phyloP scores from a whole-genome alignment of 2,329 filamentous ascomycete genomes.

The Lachnellula cervina region DNA sequence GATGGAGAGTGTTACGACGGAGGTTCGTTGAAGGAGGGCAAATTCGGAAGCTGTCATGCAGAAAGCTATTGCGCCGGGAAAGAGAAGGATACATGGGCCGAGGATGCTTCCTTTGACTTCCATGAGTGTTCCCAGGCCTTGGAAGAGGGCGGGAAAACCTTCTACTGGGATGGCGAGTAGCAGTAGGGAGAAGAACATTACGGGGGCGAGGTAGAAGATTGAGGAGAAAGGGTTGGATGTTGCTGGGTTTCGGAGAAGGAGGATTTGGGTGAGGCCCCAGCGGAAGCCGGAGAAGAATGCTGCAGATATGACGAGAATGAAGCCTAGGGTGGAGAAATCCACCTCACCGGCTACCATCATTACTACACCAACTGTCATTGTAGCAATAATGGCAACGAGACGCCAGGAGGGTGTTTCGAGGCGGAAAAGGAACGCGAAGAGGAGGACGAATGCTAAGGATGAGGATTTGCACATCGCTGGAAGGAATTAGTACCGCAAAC shows the following conservation, averaged over 20 bases:
- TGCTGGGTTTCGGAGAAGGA: slow-evolving; percentile 87
- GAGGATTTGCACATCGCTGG: slow-evolving; percentile 97
- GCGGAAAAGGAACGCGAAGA: slow-evolving; percentile 92
- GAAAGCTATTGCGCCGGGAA: slow-evolving; percentile 88
- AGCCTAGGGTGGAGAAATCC: slow-evolving; percentile 80
- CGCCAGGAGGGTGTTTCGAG: slow-evolving; percentile 84
- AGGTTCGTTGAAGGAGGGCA: slow-evolving; percentile 87
- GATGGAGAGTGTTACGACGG: slow-evolving; percentile 91
- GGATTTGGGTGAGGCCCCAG: slow-evolving; percentile 97
- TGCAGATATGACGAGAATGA: slow-evolving; percentile 86
- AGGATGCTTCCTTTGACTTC: slow-evolving; percentile 62
- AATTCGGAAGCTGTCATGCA: slow-evolving; percentile 97
- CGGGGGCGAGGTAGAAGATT: slow-evolving; percentile 93
- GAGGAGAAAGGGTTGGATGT: slow-evolving; percentile 95
- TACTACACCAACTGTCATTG: slow-evolving; percentile 89
- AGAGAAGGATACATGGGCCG: slow-evolving; percentile 71
- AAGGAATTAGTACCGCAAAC: slow-evolving; percentile 9
- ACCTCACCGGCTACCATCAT: slow-evolving; percentile 99
- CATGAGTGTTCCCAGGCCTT: slow-evolving; percentile 60
- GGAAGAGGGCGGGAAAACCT: slow-evolving; percentile 63
- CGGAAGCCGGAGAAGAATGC: slow-evolving; percentile 95
- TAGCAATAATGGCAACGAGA: slow-evolving; percentile 78
- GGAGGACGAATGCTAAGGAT: slow-evolving; percentile 85
- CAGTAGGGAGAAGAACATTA: slow-evolving; percentile 87
- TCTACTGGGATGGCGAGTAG: slow-evolving; percentile 81